Evolutionary conservation across 1,284 basidiomycete genomes (phyloP).

Genomic region (Pseudozyma flocculosa): DNA sequence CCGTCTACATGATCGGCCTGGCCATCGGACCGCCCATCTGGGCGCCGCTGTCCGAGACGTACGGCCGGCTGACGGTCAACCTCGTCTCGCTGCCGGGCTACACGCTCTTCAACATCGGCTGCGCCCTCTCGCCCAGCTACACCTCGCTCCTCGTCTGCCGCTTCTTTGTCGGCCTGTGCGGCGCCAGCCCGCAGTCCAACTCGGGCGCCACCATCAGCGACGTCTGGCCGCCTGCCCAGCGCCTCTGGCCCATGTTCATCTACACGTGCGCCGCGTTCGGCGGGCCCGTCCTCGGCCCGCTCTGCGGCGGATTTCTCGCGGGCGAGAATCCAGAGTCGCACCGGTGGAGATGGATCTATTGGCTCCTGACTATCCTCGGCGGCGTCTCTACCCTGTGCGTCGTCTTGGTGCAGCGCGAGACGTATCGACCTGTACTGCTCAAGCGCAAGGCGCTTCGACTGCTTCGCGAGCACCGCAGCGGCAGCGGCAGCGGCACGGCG

Average conservation of each 20-base stretch:
- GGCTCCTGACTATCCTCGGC: slow-evolving; percentile 20
- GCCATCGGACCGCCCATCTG: slow-evolving; percentile 37
- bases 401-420: slow-evolving; percentile 40
- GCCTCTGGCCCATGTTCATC: slow-evolving; percentile 52
- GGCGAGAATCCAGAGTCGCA: slow-evolving; percentile 7
- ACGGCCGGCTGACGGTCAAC: slow-evolving; percentile 53
- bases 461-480: slow-evolving; percentile 3
- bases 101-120: slow-evolving; percentile 47
- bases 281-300: slow-evolving; percentile 25
- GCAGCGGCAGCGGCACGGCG: not conserved
- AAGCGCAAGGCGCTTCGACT: slow-evolving; percentile 50
- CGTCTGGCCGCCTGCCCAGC: slow-evolving; percentile 53
- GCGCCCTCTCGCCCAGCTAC: slow-evolving; percentile 40
- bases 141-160: slow-evolving; percentile 50
- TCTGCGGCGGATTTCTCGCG: slow-evolving; percentile 47
- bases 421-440: slow-evolving; percentile 54
- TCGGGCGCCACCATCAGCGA: slow-evolving; percentile 49
- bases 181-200: slow-evolving; percentile 28
- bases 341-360: slow-evolving; percentile 37
- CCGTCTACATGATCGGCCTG: slow-evolving; percentile 38
- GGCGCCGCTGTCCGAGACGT: slow-evolving; percentile 39
- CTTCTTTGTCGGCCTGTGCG: slow-evolving; percentile 44
- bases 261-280: slow-evolving; percentile 51
- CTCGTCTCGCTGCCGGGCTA: slow-evolving; percentile 48
- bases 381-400: slow-evolving; percentile 16